Conservation (phyloP, 2,329 filamentous ascomycete species). For the Botrytis cinerea region DNA sequence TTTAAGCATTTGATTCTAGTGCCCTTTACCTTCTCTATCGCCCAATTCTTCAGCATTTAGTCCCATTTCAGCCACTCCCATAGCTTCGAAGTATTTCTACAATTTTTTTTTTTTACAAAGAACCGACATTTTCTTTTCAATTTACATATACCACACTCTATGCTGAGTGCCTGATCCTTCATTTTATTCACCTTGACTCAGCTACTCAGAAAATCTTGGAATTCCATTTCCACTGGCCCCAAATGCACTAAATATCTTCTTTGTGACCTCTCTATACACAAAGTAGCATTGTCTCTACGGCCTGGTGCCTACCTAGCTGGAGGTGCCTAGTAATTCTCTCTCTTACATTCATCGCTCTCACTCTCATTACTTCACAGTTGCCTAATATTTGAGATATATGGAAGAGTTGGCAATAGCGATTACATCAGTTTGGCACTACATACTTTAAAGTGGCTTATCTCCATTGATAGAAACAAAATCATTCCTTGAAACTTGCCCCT, state of each 20-base stretch:
- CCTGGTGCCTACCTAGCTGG: too few species aligned
- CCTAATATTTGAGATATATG: neutral
- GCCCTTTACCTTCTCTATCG: neutral
- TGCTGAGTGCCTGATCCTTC: neutral
- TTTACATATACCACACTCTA: neutral
- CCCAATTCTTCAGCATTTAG: neutral
- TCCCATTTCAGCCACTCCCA: neutral
- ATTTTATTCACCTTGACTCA: neutral
- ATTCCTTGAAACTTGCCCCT: neutral
- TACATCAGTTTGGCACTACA: neutral
- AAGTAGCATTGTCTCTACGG: too few species aligned
- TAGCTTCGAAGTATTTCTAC: neutral
- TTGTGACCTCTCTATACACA: neutral
- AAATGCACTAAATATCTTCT: neutral
- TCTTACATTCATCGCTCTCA: too few species aligned
- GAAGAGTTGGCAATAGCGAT: too few species aligned
- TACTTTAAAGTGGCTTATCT: neutral
- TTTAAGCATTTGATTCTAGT: neutral
- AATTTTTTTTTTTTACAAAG: neutral
- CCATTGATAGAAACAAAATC: neutral
- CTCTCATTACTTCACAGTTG: neutral
- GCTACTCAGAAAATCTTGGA: neutral
- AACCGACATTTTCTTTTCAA: neutral
- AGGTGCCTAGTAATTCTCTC: too few species aligned
- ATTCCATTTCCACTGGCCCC: neutral